These are phyloP conservation scores for Starmerella lactis-condensi DNA, from an alignment of 805 yeast genomes.

Conservation along the genomic window DNA sequence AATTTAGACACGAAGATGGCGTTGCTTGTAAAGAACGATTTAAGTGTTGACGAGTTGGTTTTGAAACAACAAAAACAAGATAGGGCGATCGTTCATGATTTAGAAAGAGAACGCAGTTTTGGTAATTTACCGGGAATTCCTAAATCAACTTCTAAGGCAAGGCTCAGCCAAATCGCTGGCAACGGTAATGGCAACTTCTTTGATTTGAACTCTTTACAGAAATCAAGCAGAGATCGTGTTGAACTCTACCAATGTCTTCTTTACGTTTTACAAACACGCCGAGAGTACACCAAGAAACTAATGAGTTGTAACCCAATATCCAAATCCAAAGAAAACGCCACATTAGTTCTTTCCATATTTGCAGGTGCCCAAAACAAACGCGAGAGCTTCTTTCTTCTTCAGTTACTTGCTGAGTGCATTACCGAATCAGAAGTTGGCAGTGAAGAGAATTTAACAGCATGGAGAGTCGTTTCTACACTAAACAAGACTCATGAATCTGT, in stretches of 20 bases:
- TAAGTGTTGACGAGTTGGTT: slow-evolving; percentile 50
- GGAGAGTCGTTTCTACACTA: slow-evolving; percentile 10
- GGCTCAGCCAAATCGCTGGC: too few species aligned
- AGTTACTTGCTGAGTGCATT: slow-evolving; percentile 29
- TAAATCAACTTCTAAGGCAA: too few species aligned
- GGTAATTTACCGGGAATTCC: too few species aligned
- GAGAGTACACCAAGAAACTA: slow-evolving; percentile 47
- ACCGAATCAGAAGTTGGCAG: slow-evolving; percentile 10
- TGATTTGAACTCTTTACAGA: slow-evolving; percentile 25
- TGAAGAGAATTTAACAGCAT: slow-evolving; percentile 10
- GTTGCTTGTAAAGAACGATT: slow-evolving; percentile 57
- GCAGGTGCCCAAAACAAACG: slow-evolving; percentile 31
- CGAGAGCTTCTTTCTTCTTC: slow-evolving; percentile 52
- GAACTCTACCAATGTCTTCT: slow-evolving; percentile 62
- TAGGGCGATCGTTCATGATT: too few species aligned
- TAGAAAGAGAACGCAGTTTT: too few species aligned
- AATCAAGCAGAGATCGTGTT: slow-evolving; percentile 29
- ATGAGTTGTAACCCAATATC: slow-evolving; percentile 16
- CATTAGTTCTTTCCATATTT: slow-evolving; percentile 21
- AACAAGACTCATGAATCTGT: slow-evolving; percentile 8
- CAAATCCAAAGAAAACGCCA: slow-evolving; percentile 15
- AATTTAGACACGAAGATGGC: slow-evolving; percentile 64
- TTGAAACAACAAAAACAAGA: slow-evolving; percentile 13
- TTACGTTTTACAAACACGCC: slow-evolving; percentile 69
- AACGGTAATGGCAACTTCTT: slow-evolving; percentile 13